Percentiles rank a stretch among this genome's conserved stretches.
Evolutionary conservation across 306 rosid genomes (phyloP).

Genomic region (Inga oerstediana): DNA sequence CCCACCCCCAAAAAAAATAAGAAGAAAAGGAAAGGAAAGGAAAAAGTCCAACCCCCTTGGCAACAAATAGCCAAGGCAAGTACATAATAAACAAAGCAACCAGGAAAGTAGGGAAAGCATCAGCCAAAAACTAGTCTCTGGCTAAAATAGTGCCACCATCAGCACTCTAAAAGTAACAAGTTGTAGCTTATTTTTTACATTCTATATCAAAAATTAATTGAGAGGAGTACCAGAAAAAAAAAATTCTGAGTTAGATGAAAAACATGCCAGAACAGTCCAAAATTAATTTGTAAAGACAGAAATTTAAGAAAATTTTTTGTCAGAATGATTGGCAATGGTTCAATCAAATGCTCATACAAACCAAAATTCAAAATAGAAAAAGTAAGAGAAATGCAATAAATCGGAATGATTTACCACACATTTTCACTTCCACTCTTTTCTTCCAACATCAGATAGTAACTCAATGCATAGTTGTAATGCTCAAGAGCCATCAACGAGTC

Average conservation of each 20-base stretch:
- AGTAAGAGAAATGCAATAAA: slow-evolving; percentile 15
- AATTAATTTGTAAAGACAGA: background rate
- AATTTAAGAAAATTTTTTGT: background rate
- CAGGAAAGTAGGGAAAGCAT: background rate
- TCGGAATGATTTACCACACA: slow-evolving; percentile 48
- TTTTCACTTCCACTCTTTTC: slow-evolving; percentile 48
- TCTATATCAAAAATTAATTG: background rate
- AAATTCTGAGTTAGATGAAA: background rate
- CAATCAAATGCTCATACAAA: slow-evolving; percentile 19
- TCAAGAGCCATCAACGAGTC: slow-evolving; percentile 66
- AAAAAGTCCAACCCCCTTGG: background rate
- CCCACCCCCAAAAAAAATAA: background rate
- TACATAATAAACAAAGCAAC: background rate
- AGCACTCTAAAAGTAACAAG: background rate
- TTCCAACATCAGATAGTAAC: slow-evolving; percentile 68
- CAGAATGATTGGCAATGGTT: background rate
- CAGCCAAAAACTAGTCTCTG: background rate
- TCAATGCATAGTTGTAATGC: slow-evolving; percentile 68
- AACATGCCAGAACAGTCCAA: background rate
- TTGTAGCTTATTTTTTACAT: background rate
- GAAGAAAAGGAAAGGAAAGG: background rate
- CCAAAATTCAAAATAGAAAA: slow-evolving; percentile 20
- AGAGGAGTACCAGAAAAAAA: background rate
- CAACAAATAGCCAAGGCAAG: background rate
- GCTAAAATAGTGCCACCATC: background rate